phyloP scores from a whole-genome alignment of 257 asterid genomes.

The Thymus mandschuricus region DNA sequence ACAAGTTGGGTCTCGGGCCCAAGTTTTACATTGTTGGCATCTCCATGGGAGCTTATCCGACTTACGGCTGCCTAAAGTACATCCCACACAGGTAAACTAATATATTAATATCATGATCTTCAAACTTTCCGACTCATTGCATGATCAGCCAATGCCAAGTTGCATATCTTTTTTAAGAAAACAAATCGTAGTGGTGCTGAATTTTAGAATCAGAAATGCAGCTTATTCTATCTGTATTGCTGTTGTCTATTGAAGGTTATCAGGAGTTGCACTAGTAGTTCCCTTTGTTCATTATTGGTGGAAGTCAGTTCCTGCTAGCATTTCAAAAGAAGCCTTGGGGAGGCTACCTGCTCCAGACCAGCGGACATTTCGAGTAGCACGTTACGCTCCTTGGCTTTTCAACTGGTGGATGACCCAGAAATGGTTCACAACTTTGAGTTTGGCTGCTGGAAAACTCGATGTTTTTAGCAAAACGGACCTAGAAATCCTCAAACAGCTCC shows the following conservation, averaged over 20 bases:
- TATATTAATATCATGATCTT: background rate
- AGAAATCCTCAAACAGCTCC: constrained; percentile 51
- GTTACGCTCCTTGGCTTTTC: constrained; percentile 72
- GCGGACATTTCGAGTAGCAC: constrained; percentile 63
- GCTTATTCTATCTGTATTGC: background rate
- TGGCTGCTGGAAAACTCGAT: constrained; percentile 49
- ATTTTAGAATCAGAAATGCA: constrained; percentile 1
- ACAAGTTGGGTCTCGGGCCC: constrained; percentile 65
- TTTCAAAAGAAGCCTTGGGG: constrained; percentile 47
- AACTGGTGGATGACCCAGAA: constrained; percentile 93
- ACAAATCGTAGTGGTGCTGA: background rate
- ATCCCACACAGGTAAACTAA: constrained; percentile 70
- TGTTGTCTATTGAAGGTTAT: constrained; percentile 45
- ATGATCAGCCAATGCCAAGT: background rate
- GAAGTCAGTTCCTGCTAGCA: constrained; percentile 59
- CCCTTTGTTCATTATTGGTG: constrained; percentile 81
- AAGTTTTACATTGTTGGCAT: constrained; percentile 68
- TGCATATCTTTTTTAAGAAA: background rate
- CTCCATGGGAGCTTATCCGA: constrained; percentile 78
- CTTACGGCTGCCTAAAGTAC: constrained; percentile 71
- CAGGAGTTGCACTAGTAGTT: constrained; percentile 79
- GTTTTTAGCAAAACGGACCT: constrained; percentile 54
- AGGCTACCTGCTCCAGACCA: constrained; percentile 45
- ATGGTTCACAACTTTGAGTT: constrained; percentile 66
- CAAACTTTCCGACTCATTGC: background rate